Conservation (phyloP, 495 filamentous ascomycete genomes). For the Aspergillus kassunensis region DNA sequence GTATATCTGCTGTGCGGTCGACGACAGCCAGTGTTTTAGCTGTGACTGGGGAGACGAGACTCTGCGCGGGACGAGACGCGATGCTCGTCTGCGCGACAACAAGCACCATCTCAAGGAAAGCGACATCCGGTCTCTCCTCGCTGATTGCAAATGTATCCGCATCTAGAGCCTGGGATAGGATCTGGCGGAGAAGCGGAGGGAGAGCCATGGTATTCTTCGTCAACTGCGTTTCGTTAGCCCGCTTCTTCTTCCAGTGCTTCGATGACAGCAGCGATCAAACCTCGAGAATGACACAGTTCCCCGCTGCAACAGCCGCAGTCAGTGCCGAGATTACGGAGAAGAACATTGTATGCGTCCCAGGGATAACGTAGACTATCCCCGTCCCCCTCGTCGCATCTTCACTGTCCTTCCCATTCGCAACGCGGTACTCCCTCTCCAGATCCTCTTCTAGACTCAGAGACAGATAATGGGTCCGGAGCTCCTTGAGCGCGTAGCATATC, state of each 20-base stretch:
- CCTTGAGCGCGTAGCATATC: constrained; percentile 35
- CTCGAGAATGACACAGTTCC: constrained; percentile 51
- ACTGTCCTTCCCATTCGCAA: constrained; percentile 40
- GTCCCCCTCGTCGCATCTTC: constrained; percentile 20
- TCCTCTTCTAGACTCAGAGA: constrained; percentile 34
- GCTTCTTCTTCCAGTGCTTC: too few relatives aligned
- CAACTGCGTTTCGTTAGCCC: constrained; percentile 21
- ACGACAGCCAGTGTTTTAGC: constrained; percentile 45
- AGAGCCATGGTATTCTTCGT: constrained; percentile 31
- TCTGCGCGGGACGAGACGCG: constrained; percentile 1
- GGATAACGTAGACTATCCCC: constrained; percentile 52
- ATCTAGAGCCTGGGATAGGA: constrained; percentile 39
- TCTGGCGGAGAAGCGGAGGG: constrained; percentile 33
- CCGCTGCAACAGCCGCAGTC: constrained; percentile 46
- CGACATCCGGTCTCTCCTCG: constrained; percentile 18
- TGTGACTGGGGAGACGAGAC: constrained; percentile 28
- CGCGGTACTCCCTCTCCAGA: constrained; percentile 46
- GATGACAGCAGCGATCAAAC: too few relatives aligned
- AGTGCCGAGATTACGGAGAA: constrained; percentile 44
- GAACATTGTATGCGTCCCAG: constrained; percentile 44
- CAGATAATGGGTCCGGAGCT: constrained; percentile 41
- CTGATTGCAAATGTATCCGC: constrained; percentile 40
- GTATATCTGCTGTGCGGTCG: constrained; percentile 47
- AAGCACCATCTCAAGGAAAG: constrained; percentile 18
- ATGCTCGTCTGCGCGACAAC: constrained; percentile 19